Base-by-base conservation (phyloP, 2,329 filamentous ascomycete genomes). In the Furcasterigmium sp. region DNA sequence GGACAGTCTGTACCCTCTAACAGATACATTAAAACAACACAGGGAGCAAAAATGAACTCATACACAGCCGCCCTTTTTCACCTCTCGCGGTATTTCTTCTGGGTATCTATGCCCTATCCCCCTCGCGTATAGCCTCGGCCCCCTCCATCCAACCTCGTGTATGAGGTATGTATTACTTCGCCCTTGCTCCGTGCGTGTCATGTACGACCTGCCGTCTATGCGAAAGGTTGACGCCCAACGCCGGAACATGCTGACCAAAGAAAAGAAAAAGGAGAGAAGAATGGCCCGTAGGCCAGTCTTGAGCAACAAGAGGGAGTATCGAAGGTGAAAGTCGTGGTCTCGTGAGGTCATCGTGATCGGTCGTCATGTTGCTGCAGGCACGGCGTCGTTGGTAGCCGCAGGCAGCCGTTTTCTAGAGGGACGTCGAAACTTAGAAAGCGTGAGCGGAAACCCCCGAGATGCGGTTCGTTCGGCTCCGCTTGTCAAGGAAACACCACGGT, bases 161-260 rank as follows among this genome's bases (percentile, higher is more conserved):
- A 11, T 26, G 23, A 26, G 23, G 23, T 7, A 7, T 26, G 23
- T 36, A 40, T 19, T 34, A 36, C 37, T 35, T 15, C 20, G 37
- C 39, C 41, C 44, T 47, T 47, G 44, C 37, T 38, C 35, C 25
- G 19, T 32, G 15, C 35, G 32, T 47, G 30, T 36, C 46, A 41
- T 37, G 41, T 28, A 20, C 46, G 28, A 30, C 37, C 29, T 44
- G 38, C 39, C 39, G 19, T 39, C 38, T 42, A 38, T 45, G 45
- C 18, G 42, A 39, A 32, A 41, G 47, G 42, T 40, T 21, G 41
- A 34, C 43, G 41, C 37, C 47, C 45, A 49, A 49, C 47, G 47
- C 47, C 47, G 37, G 36, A 49, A 46, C 39, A 49, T 47, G 45
- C 39, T 49, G 40, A 37, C 18, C 45, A n/a, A 35, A 35, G 44